These are phyloP conservation scores for Thalassiosira mediterranea DNA, from an alignment of 352 stramenopile genomes.

Conservation along the genomic window DNA sequence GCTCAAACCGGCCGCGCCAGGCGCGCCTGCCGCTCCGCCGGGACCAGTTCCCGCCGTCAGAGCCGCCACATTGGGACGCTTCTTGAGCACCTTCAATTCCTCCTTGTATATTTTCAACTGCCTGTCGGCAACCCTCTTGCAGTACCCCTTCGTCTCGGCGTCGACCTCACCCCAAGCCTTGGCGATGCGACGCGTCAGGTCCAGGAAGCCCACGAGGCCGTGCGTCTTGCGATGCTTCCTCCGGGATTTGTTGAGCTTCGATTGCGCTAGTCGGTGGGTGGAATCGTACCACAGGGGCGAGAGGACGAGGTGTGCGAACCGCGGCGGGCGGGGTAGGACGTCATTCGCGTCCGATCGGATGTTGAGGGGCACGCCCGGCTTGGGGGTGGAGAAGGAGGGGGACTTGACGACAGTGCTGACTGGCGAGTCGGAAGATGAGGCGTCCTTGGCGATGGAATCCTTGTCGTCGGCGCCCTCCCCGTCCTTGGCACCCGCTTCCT, in stretches of 20 bases:
- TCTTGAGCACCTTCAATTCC: constrained; percentile 40
- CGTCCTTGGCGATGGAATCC: background rate
- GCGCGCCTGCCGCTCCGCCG: background rate
- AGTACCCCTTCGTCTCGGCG: constrained; percentile 51
- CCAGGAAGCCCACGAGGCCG: constrained; percentile 76
- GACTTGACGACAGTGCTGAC: background rate
- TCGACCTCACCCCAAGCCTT: constrained; percentile 62
- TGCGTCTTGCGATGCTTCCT: constrained; percentile 76
- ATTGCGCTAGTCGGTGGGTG: constrained; percentile 37
- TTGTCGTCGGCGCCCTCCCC: constrained; percentile 2
- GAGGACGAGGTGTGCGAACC: constrained; percentile 45
- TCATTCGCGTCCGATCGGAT: constrained; percentile 44
- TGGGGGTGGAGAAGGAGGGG: constrained; percentile 37
- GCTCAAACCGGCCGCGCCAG: background rate
- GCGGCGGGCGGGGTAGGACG: constrained; percentile 40
- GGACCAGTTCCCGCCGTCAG: background rate
- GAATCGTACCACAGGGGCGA: constrained; percentile 51
- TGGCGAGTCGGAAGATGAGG: too few relatives aligned
- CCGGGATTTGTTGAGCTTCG: constrained; percentile 42
- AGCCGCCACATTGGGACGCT: background rate
- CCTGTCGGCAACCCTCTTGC: constrained; percentile 35
- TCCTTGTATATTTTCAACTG: constrained; percentile 53
- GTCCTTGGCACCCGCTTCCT: background rate
- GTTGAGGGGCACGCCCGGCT: constrained; percentile 20
- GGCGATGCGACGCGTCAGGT: constrained; percentile 65